Percentiles rank a stretch among this genome's conserved stretches.
These are phyloP conservation scores for Pseudevernia furfuracea DNA, from an alignment of 495 filamentous ascomycete species.

Conservation along the genomic window DNA sequence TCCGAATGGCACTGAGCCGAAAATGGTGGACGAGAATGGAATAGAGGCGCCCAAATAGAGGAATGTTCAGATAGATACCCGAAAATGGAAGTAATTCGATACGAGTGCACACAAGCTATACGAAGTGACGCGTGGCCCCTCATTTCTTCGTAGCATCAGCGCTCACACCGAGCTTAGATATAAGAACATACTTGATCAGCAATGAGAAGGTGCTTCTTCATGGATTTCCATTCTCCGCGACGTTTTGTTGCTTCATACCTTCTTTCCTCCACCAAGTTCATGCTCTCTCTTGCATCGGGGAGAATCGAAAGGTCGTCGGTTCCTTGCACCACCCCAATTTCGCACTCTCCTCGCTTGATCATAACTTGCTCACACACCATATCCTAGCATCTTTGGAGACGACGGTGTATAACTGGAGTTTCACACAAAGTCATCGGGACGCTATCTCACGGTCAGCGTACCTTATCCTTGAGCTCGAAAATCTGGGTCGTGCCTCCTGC, in stretches of 20 bases:
- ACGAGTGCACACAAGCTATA: neutral
- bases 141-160: neutral
- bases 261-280: neutral
- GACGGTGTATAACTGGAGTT: neutral
- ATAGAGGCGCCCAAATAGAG: neutral
- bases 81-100: neutral
- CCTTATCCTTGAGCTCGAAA: neutral
- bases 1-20: slow-evolving; percentile 1
- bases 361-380: neutral
- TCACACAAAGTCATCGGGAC: neutral
- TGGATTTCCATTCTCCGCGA: neutral
- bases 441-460: neutral
- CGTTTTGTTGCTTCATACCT: neutral
- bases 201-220: neutral
- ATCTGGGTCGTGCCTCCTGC: too few species aligned
- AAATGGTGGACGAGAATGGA: slow-evolving; percentile 1
- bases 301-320: neutral
- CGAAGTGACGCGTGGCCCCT: neutral
- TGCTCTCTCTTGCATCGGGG: neutral
- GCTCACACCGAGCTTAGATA: neutral
- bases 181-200: neutral
- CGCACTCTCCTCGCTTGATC: neutral
- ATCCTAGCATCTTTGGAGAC: neutral
- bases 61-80: slow-evolving; percentile 2
- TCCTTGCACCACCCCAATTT: neutral